Evolutionary conservation across 2,329 filamentous ascomycete genomes (phyloP), one percentile per base, ranked within the genome.

Genomic region (Hypoxylon sp.): DNA sequence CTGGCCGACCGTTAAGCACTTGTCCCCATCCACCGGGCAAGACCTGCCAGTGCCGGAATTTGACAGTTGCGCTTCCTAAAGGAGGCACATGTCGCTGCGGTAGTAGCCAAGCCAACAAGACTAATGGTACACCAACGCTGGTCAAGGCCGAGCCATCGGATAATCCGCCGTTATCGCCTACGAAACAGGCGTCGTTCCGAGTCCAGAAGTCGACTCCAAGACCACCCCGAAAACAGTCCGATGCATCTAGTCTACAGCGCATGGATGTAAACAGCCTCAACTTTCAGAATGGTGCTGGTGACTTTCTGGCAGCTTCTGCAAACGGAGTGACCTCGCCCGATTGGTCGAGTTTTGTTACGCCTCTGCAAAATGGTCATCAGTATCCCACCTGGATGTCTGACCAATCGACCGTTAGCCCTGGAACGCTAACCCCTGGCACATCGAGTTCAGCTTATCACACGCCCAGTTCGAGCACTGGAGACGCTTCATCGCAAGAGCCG

Each of bases 1-100:
- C 91, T 14, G 91, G 91, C 17, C 85, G 91, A 53, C 91, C 90
- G 7, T 79, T 93, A 60, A 92, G 89, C 77, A 85, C 86, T 59
- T 93, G 90, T 74, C 90, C 90, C 59, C 90, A 92, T 73, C 86
- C 88, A 5, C 83, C 85, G 30, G 87, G 87, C 55, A 86, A 86
- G 43, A 79, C 80, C n/a, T 92, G 90, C 76, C 84, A 83, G 34
- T 91, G 88, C 75, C 84, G 85, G 46, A 85, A 85, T 65, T 84
- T 92, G n/a, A 90, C 89, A 14, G 88, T 87, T 34, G 88, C 88
- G 6, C 87, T 90, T 61, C 87, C 88, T 1, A 84, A 84, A 70
- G 86, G 86, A 68, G 84, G 87, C 65, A 84, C 84, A 59, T 90
- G 88, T 60, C 79, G 79, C 41, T 90, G 88, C 72, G 82, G 84